These are phyloP conservation scores for Silybum marianum DNA, from an alignment of 129 eudicot genomes.

Conservation along the genomic window DNA sequence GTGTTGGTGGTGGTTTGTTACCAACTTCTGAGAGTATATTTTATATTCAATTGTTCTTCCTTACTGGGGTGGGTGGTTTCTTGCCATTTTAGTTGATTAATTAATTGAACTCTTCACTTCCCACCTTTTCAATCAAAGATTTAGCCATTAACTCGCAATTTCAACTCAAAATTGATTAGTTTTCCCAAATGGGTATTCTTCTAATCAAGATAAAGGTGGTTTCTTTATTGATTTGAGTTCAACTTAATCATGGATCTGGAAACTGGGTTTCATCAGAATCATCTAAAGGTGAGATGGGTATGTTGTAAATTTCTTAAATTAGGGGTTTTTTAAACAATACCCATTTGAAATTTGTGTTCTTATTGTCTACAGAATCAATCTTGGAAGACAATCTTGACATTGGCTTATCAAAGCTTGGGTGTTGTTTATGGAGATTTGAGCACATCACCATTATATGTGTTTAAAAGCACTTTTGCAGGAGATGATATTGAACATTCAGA, in stretches of 20 bases:
- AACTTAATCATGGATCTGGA: conserved; percentile 72
- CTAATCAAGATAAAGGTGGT: conserved; percentile 35
- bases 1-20: conserved; percentile 13
- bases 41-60: conserved; percentile 33
- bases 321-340: neutral
- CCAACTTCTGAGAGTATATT: conserved; percentile 20
- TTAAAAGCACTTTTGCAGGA: conserved; percentile 89
- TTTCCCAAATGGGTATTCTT: conserved; percentile 34
- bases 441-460: conserved; percentile 89
- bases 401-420: conserved; percentile 96
- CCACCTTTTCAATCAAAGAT: conserved; percentile 15
- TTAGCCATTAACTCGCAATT: conserved; percentile 6
- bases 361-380: conserved; percentile 63
- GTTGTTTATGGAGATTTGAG: conserved; percentile 99
- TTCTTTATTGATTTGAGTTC: conserved; percentile 39
- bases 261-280: conserved; percentile 54
- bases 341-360: conserved; percentile 17
- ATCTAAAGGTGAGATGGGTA: conserved; percentile 43
- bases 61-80: conserved; percentile 45
- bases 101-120: conserved; percentile 10
- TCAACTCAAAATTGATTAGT: conserved; percentile 4
- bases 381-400: conserved; percentile 79
- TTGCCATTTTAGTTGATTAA: conserved; percentile 20
- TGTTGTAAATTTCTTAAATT: neutral
- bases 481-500: conserved; percentile 89